Evolutionary conservation across 768 basidiomycete genomes (phyloP).

Genomic region (Auriculariales sp.): DNA sequence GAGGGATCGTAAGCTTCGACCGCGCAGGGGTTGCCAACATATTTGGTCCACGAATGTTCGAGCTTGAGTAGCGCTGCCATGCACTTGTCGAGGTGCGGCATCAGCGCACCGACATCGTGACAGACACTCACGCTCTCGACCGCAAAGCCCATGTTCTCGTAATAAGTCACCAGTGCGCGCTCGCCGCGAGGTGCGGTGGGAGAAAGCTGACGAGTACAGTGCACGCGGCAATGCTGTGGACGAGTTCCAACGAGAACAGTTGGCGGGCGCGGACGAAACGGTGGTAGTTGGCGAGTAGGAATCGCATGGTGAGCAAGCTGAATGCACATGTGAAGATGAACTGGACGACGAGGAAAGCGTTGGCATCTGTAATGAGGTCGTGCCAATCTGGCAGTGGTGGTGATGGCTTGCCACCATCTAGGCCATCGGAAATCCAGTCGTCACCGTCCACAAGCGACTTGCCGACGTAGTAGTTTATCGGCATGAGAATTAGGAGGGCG

Average conservation of each 20-base stretch:
- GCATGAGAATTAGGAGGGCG: slow-evolving; percentile 85
- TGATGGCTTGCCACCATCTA: too few species aligned
- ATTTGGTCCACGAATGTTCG: slow-evolving; percentile 77
- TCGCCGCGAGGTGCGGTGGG: slow-evolving; percentile 80
- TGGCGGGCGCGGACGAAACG: slow-evolving; percentile 84
- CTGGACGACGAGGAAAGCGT: slow-evolving; percentile 76
- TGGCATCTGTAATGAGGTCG: slow-evolving; percentile 81
- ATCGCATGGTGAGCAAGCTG: slow-evolving; percentile 71
- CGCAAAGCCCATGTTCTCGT: slow-evolving; percentile 71
- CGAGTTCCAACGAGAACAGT: slow-evolving; percentile 85
- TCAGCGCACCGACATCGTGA: slow-evolving; percentile 64
- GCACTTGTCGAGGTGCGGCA: slow-evolving; percentile 57
- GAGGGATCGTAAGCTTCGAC: slow-evolving; percentile 69
- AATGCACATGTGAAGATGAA: slow-evolving; percentile 91
- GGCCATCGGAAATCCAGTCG: too few species aligned
- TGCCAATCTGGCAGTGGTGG: slow-evolving; percentile 47
- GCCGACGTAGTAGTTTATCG: slow-evolving; percentile 81
- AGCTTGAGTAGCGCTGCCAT: slow-evolving; percentile 65
- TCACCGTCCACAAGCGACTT: slow-evolving; percentile 31
- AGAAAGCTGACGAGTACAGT: slow-evolving; percentile 81
- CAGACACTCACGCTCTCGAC: slow-evolving; percentile 91
- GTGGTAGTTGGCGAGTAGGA: slow-evolving; percentile 79
- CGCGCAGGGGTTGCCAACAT: slow-evolving; percentile 86
- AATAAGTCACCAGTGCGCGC: slow-evolving; percentile 78
- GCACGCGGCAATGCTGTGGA: slow-evolving; percentile 86